Base-by-base conservation (phyloP, 805 yeast genomes). In the Ogataea minuta region DNA sequence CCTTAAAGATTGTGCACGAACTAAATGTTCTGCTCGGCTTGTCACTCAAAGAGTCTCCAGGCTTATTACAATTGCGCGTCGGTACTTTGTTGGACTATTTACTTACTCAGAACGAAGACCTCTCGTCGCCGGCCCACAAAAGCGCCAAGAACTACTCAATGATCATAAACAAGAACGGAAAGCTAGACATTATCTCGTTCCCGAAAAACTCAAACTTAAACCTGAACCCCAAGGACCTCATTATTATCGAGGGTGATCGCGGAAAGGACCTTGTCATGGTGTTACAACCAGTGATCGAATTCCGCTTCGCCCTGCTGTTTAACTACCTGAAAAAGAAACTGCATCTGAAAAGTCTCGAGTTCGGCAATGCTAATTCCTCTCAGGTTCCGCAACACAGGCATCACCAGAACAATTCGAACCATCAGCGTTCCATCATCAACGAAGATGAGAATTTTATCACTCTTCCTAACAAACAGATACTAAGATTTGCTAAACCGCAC, bases 171-270 rank as follows among this genome's bases (percentile, higher is more conserved):
- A 64, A 64, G 37, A 63, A 64, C 43, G 66, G 66, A 62, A 36
- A 81, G 57, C 67, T 81, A 50, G 95, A 85, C 58, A 71, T 84
- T 21, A 67, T 83, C 28, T 79, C 87, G 2, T 75, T 79, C 23
- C 84, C 88, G 3, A 72, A 73, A 43, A 76, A 75, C 50, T 74
- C 88, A 10, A 83, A 82, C 52, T 65, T 84, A 34, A 62, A 62
- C 34, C 64, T 84, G 44, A 72, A 69, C 45, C 68, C 75, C 31
- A 70, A 76, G 40, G 93, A 85, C 60, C 68, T 84, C 54, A 84
- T 84, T 8, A 78, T 84, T 13, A 82, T 83, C 41, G 93, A 85
- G 62, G 95, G 93, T 39, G 95, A 85, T 57, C 69, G 93, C 45
- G 95, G 95, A 20, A 82, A 82, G 52, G 95, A 85, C 59, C 60